Base-by-base conservation (phyloP, 257 asterid species). In the Schizonepeta tenuifolia region DNA sequence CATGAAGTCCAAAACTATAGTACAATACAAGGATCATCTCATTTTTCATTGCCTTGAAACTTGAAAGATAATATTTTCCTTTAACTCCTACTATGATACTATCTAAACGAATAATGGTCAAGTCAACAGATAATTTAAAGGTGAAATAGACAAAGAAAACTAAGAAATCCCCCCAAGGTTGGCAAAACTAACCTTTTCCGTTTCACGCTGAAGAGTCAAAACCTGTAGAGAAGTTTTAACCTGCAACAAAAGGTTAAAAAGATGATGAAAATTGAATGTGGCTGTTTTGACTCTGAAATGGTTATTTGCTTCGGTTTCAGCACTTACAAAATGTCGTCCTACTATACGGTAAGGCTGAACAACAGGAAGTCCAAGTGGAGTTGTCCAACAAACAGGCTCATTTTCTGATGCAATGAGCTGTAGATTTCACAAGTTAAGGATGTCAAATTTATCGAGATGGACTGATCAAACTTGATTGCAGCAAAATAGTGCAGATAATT, bases 301-400 rank as follows among this genome's bases (percentile, higher is more conserved):
- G 54, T 57, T 26, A 41, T 62, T 44, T 51, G 13, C 67, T 47
- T n/a, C 24, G 26, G 64, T 73, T 65, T 47, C 67, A 57, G 71
- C 33, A 77, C 97, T 86, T 72, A 92, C 98, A 65, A 88, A 80
- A 78, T 83, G 96, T 73, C 87, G 82, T 85, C 91, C 90, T 67
- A 75, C 11, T 78, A 80, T 80, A 72, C 89, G 96, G 79, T 95
- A 95, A 64, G 99, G 99, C 86, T 95, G 99, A 80, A 95, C 99
- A 70, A 95, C 99, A 26, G 99, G 99, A 71, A 95, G 98, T 69
- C 99, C 99, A 54, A 95, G 96, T 55, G 98, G 99, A 83, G 98
- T 95, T 70, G 92, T 91, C 99, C 99, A 95, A 50, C 77, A 69
- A 82, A 95, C 99, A 10, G 99, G 87, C 75, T 90, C 87, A 65